Evolutionary conservation across 2,329 filamentous ascomycete genomes (phyloP).

Genomic region (Lecanicillium sp.): DNA sequence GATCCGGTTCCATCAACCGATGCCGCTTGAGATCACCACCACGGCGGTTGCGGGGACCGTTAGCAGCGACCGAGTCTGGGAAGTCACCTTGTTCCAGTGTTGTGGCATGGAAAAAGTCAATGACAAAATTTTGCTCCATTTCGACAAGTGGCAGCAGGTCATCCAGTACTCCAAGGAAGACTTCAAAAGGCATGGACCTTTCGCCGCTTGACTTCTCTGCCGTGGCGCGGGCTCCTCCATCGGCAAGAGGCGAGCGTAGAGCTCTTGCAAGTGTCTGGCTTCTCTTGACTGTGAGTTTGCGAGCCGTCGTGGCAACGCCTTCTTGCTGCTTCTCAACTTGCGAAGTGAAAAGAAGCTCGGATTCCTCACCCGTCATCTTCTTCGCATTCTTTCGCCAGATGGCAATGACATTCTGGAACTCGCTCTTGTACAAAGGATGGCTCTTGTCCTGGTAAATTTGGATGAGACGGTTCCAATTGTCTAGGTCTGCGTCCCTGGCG

Average conservation of each 20-base stretch:
- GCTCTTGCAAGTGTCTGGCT: constrained; percentile 78
- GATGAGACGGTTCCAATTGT: constrained; percentile 75
- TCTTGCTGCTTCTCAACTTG: constrained; percentile 81
- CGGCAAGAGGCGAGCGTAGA: constrained; percentile 59
- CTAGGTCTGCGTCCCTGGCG: constrained; percentile 71
- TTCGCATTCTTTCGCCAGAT: constrained; percentile 75
- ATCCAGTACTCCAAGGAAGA: constrained; percentile 72
- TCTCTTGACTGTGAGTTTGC: constrained; percentile 89
- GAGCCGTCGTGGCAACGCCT: constrained; percentile 64
- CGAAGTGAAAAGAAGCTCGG: constrained; percentile 79
- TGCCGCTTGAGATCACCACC: constrained; percentile 66
- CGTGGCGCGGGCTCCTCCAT: constrained; percentile 40
- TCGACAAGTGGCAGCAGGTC: constrained; percentile 77
- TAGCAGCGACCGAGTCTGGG: constrained; percentile 64
- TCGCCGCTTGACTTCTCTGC: constrained; percentile 53
- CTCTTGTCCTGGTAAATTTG: constrained; percentile 73
- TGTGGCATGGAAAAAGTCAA: constrained; percentile 96
- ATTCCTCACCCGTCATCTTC: constrained; percentile 69
- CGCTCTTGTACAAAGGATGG: constrained; percentile 68
- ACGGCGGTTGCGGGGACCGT: constrained; percentile 58
- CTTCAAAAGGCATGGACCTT: constrained; percentile 68
- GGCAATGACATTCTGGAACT: constrained; percentile 70
- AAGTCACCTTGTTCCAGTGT: constrained; percentile 78
- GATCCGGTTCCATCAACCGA: constrained; percentile 80
- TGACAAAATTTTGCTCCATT: constrained; percentile 93